Evolutionary conservation across 1,284 basidiomycete genomes (phyloP).

Genomic region (Irpex lacteus): DNA sequence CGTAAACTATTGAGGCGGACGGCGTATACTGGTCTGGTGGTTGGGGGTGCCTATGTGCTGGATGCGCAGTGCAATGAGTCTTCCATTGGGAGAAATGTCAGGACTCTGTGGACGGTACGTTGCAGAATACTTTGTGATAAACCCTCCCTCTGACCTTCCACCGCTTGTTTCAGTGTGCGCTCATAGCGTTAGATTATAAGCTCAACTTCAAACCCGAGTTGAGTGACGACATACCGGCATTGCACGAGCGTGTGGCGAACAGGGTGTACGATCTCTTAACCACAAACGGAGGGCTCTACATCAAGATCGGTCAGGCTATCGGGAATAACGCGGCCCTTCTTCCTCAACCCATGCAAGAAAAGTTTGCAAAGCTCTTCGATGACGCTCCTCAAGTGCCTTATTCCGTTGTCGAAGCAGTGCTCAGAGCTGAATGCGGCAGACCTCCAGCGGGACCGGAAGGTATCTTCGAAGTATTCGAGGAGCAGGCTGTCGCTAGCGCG

Average conservation of each 20-base stretch:
- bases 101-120: slow-evolving; percentile 66
- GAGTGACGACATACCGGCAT: slow-evolving; percentile 65
- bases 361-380: slow-evolving; percentile 82
- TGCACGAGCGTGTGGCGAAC: slow-evolving; percentile 83
- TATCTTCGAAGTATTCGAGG: slow-evolving; percentile 76
- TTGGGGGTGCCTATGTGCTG: slow-evolving; percentile 45
- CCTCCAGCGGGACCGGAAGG: slow-evolving; percentile 64
- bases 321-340: slow-evolving; percentile 83
- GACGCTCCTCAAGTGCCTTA: slow-evolving; percentile 83
- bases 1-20: slow-evolving; percentile 27
- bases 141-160: neutral
- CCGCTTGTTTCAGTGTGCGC: slow-evolving; percentile 44
- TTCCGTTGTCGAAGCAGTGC: slow-evolving; percentile 65
- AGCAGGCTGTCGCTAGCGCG: slow-evolving; percentile 75
- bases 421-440: slow-evolving; percentile 68
- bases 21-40: slow-evolving; percentile 33
- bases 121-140: neutral
- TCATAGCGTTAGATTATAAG: slow-evolving; percentile 80
- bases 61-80: slow-evolving; percentile 69
- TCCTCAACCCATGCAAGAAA: slow-evolving; percentile 77
- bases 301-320: slow-evolving; percentile 85
- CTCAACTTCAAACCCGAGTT: slow-evolving; percentile 73
- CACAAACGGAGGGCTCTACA: slow-evolving; percentile 83
- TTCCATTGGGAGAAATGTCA: slow-evolving; percentile 57
- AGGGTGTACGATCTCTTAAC: slow-evolving; percentile 74